Evolutionary conservation across 768 basidiomycete species (phyloP), one percentile per base, ranked within the genome.

Genomic region (Mycena kentingensis): DNA sequence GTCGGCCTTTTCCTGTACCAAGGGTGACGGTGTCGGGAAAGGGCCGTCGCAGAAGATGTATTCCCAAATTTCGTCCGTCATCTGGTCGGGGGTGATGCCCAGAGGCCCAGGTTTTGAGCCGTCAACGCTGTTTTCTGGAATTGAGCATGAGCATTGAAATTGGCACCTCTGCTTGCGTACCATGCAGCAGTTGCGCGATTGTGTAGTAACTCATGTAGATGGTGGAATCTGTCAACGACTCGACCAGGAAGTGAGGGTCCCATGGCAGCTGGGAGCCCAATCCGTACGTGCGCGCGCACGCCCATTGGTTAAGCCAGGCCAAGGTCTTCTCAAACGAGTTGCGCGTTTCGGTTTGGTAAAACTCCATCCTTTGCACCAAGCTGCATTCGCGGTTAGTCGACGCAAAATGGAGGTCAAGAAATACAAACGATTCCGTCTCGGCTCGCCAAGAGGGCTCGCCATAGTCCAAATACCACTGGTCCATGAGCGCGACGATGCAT

Each of bases 151-250:
- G 31, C 46, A 25, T 27, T 8, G 29, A 18, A 36, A 32, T 11
- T 36, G 15, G 3, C 8, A 26, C 18, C 47, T 31, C 36, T 3
- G 19, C 21, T 28, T 28, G 63, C 84, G n/a, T 62, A 90, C 94
- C 84, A 58, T 99, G 97, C 52, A 99, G 75, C 27, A 95, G 73
- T 69, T 98, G 88, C 5, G 93, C 80, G 37, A 99, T 83, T 4
- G 97, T 97, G 73, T 98, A 98, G 74, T 98, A 99, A 35, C 87
- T 81, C 95, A 97, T 98, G 74, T 99, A 99, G 67, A 98, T 87
- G 8, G 96, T 98, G 6, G 96, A 98, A 71, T 99, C 97, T 60
- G 91, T 95, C 67, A 98, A 71, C 59, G 91, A 93, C 71, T 99
- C 97, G 38, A 99, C 95, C 66, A 98, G 78, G 81, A 95, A 98